Evolutionary conservation across 75 land plant genomes (phyloP), one percentile per base, ranked within the genome.

Genomic region (Pinus albicaulis): DNA sequence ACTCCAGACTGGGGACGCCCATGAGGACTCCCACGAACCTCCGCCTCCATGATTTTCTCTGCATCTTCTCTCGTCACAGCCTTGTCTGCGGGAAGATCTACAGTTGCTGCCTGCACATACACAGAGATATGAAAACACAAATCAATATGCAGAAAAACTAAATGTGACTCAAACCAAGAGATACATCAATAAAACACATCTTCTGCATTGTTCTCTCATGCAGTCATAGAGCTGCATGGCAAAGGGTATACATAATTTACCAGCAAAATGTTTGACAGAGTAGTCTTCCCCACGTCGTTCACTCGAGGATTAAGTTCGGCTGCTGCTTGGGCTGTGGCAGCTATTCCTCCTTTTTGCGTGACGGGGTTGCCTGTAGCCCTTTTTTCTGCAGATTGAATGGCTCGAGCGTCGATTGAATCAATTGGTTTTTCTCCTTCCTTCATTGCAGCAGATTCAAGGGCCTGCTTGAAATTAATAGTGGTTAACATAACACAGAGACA

Each of bases 321-420:
- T 3, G 94, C 94, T n/a, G 92, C 70, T 74, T 86, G 90, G 16
- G 97, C 97, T 15, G 78, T 53, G 55, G 92, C 85, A 1, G 86
- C 90, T 6, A 91, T 16, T 1, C 96, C 92, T n/a, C 90, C 92
- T 2, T 78, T 81, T 20, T 31, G 57, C 20, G 74, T 26, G 13
- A 56, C 63, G 28, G 57, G 74, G 25, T 25, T 59, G 0, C 94
- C 96, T 4, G 92, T 91, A 16, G 95, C 94, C 56, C 92, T 74
- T 20, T 75, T 82, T 82, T 92, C 98, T 7, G 85, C 92, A 0
- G 91, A 85, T 72, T 84, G 92, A 44, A 92, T 90, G 11, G 94
- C 95, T 2, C 91, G 82, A 4, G 92, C 92, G 64, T 94, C 98
- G 41, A 85, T 88, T 66, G 76, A 76, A 36, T 85, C 88, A 22